Base-by-base conservation (phyloP, 305 asterid species). In the Lippia alba region DNA sequence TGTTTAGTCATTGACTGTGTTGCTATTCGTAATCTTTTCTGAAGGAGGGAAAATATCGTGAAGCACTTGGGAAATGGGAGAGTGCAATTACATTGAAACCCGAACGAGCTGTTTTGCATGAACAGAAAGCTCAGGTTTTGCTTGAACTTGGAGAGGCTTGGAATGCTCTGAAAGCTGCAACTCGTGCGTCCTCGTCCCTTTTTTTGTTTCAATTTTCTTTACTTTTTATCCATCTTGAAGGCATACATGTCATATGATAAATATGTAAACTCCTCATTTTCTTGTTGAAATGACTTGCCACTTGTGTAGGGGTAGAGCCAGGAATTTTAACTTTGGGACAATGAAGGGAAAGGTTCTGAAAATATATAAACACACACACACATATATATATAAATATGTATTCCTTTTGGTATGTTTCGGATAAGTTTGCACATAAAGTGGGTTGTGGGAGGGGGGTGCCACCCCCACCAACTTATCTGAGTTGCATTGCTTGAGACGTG, bases 31-130 rank as follows among this genome's bases (percentile, higher is more conserved):
- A 32, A 50, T 56, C 72, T 59, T 67, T 60, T 1, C 33, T 79
- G 72, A 70, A 93, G 96, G 92, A 84, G 65, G 96, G 96, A 64
- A 83, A 79, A 67, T 91, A 79, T 70, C 84, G 83, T 16, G 96
- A 89, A 76, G 96, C 97, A 44, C 96, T 93, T 59, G 95, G 90
- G 50, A 93, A 91, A 79, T 93, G 98, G 97, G 96, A 91, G 80
- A 76, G 89, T 67, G 96, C 96, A n/a, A 79, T 89, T 67, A 82
- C 77, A 46, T 80, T 93, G 80, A 76, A 74, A 80, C 97, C 97
- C 11, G 87, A 86, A 16, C 79, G 81, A 69, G 96, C 97, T 58
- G 69, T 79, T 78, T 75, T 93, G 76, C 96, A 91, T 64, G 97
- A 91, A 82, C 96, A 89, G 67, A 93, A 93, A 69, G 92, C 98